Evolutionary conservation across 2,329 filamentous ascomycete species (phyloP).

Genomic region (Xylaria sp.): DNA sequence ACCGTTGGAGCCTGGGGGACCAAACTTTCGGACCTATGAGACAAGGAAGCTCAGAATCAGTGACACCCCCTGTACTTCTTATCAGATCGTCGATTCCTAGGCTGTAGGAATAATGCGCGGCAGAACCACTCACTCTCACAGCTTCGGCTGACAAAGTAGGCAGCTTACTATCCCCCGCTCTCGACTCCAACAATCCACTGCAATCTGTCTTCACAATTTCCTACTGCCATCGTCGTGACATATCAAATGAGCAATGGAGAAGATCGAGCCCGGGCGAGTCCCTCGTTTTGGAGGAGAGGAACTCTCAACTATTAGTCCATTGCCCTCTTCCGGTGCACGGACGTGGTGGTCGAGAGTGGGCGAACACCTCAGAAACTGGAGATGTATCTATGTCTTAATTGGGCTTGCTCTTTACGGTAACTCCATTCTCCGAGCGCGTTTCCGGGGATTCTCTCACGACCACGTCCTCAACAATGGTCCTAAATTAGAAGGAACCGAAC

Average conservation of each 20-base stretch:
- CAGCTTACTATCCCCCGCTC: conserved; percentile 18
- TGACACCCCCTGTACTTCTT: conserved; percentile 11
- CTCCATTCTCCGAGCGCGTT: neutral
- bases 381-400: conserved; percentile 26
- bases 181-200: conserved; percentile 3
- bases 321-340: conserved; percentile 5
- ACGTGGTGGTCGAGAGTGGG: conserved; percentile 12
- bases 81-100: conserved; percentile 17
- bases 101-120: conserved; percentile 22
- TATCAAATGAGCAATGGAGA: conserved; percentile 23
- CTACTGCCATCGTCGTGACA: neutral
- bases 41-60: neutral
- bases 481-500: conserved; percentile 2
- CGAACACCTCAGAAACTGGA: conserved; percentile 17
- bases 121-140: conserved; percentile 12
- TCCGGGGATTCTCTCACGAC: neutral
- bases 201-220: neutral
- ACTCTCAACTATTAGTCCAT: neutral
- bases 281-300: neutral
- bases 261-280: neutral
- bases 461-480: neutral
- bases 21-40: neutral
- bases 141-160: conserved; percentile 11
- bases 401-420: conserved; percentile 16
- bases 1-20: neutral